Evolutionary conservation across 352 stramenopile species (phyloP).

Genomic region (Globisporangium lucens): DNA sequence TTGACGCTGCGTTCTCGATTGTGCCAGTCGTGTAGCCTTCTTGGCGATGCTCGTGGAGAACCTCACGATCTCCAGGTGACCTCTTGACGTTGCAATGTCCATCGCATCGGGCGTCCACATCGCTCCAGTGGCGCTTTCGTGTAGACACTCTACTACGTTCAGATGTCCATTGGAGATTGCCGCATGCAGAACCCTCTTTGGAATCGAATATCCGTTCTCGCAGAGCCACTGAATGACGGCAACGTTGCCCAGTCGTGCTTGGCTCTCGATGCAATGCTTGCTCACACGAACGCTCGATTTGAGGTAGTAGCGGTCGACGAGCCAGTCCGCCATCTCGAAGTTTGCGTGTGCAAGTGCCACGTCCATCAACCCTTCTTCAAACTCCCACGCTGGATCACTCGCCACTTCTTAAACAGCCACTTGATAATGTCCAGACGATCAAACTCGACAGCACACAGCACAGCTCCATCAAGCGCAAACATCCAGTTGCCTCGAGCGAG

Average conservation of each 20-base stretch:
- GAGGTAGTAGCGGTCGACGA: neutral
- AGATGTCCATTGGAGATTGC: neutral
- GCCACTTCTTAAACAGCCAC: neutral
- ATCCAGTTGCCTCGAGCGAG: neutral
- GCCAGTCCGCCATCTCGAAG: neutral
- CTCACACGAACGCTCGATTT: neutral
- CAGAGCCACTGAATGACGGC: neutral
- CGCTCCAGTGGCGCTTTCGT: neutral
- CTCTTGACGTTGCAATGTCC: neutral
- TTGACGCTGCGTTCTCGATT: neutral
- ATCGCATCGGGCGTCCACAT: neutral
- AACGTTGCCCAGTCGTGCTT: neutral
- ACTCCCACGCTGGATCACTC: neutral
- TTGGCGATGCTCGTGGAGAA: neutral
- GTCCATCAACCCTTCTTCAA: neutral
- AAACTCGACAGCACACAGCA: neutral
- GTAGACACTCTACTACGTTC: neutral
- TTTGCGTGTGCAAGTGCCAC: neutral
- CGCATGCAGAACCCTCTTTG: neutral
- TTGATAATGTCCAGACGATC: neutral
- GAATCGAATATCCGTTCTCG: neutral
- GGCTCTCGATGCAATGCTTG: neutral
- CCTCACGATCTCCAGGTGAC: neutral
- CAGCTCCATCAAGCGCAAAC: neutral
- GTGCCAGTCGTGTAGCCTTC: neutral